Evolutionary conservation across 1,284 basidiomycete species (phyloP).

Genomic region (Rhodofomes roseus): DNA sequence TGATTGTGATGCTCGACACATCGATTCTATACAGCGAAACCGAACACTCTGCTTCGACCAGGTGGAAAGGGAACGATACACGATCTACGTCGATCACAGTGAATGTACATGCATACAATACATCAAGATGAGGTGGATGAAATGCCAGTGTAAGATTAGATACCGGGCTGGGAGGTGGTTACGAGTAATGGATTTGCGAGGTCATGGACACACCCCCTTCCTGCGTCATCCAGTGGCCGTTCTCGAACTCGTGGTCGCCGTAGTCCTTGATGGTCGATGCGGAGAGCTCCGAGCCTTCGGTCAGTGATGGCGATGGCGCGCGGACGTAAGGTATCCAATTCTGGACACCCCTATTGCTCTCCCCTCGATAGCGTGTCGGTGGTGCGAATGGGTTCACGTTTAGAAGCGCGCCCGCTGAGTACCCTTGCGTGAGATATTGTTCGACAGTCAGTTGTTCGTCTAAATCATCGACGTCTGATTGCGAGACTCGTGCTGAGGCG

Average conservation of each 20-base stretch:
- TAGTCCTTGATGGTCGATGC: slow-evolving; percentile 4
- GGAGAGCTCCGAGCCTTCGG: background rate
- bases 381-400: background rate
- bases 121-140: too few species aligned
- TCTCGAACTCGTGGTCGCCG: background rate
- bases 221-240: background rate
- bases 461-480: background rate
- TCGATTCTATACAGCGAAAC: too few species aligned
- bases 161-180: background rate
- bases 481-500: background rate
- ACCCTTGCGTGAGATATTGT: background rate
- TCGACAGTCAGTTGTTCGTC: background rate
- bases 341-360: background rate
- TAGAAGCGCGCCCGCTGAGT: background rate
- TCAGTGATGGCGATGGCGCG: background rate
- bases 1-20: too few species aligned
- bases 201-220: background rate
- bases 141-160: too few species aligned
- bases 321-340: background rate
- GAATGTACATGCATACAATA: too few species aligned
- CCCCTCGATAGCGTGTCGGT: background rate
- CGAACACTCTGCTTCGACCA: too few species aligned
- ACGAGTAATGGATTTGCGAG: background rate
- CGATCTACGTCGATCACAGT: too few species aligned
- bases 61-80: too few species aligned